These are phyloP conservation scores for Arabidopsis arenosa DNA, from an alignment of 345 rosid genomes.

Conservation along the genomic window DNA sequence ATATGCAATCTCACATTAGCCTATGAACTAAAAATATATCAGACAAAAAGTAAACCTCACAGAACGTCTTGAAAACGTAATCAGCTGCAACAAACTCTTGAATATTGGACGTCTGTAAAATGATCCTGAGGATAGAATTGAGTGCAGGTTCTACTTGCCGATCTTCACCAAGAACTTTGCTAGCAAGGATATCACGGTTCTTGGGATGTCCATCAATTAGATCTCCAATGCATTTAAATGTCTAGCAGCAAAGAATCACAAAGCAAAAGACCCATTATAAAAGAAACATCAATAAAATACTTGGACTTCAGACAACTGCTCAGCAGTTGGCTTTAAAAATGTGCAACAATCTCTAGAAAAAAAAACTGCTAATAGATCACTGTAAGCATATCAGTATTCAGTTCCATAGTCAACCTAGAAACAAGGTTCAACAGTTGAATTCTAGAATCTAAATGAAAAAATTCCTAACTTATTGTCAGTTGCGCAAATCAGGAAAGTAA, in stretches of 20 bases:
- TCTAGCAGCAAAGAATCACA: conserved; percentile 54
- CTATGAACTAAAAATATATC: conserved; percentile 20
- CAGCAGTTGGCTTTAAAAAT: neutral
- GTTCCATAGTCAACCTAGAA: conserved; percentile 27
- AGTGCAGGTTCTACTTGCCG: conserved; percentile 90
- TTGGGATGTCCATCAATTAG: conserved; percentile 76
- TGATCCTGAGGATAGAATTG: conserved; percentile 91
- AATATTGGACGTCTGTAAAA: conserved; percentile 78
- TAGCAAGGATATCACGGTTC: conserved; percentile 78
- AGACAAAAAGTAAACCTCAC: conserved; percentile 67
- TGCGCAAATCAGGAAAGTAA: neutral
- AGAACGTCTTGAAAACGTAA: conserved; percentile 79
- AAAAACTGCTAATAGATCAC: neutral
- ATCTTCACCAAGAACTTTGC: conserved; percentile 93
- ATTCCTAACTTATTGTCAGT: neutral
- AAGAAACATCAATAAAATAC: neutral
- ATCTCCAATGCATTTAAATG: conserved; percentile 83
- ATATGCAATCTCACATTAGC: conserved; percentile 18
- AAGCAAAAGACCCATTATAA: conserved; percentile 21
- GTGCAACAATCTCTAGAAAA: conserved; percentile 8
- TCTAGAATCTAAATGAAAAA: neutral
- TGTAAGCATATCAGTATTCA: neutral
- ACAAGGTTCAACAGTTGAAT: conserved; percentile 26
- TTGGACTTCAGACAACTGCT: conserved; percentile 25
- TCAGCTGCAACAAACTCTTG: conserved; percentile 97